Evolutionary conservation across 208 protist species (phyloP).

Genomic region (Crithidia brevicula): DNA sequence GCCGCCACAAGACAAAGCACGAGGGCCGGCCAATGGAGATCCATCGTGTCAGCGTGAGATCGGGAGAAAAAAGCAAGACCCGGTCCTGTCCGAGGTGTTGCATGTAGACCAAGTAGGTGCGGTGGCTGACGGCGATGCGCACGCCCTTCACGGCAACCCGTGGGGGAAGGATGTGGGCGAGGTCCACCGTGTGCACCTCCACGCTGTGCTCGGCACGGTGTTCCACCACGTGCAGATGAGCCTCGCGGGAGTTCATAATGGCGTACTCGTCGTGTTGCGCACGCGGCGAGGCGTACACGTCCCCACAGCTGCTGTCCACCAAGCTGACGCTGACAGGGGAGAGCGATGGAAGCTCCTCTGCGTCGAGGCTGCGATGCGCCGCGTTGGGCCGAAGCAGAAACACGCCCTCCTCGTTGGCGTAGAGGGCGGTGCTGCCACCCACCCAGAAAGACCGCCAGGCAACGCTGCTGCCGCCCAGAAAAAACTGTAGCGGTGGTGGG

Average conservation of each 20-base stretch:
- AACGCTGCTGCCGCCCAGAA: constrained; percentile 49
- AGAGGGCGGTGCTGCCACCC: constrained; percentile 44
- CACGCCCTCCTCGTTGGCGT: constrained; percentile 47
- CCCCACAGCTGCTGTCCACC: constrained; percentile 42
- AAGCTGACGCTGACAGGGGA: constrained; percentile 24
- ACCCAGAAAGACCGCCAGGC: constrained; percentile 59
- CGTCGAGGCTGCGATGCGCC: constrained; percentile 4
- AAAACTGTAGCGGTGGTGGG: constrained; percentile 23
- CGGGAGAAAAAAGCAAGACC: constrained; percentile 55
- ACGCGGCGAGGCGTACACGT: constrained; percentile 27
- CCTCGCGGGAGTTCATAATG: constrained; percentile 40
- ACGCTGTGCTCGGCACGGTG: constrained; percentile 3
- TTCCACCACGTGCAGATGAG: constrained; percentile 37
- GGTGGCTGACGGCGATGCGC: constrained; percentile 31
- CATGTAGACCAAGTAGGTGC: constrained; percentile 49
- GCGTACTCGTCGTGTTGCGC: constrained; percentile 46
- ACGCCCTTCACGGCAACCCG: constrained; percentile 34
- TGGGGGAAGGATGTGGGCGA: constrained; percentile 30
- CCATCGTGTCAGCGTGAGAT: constrained; percentile 55
- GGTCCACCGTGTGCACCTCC: constrained; percentile 16
- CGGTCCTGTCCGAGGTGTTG: constrained; percentile 44
- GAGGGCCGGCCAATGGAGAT: constrained; percentile 53
- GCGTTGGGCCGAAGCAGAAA: constrained; percentile 20
- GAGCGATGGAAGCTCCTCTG: constrained; percentile 23
- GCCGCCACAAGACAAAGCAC: constrained; percentile 36